Conservation (phyloP, 257 asterid genomes). For the Avicennia marina region DNA sequence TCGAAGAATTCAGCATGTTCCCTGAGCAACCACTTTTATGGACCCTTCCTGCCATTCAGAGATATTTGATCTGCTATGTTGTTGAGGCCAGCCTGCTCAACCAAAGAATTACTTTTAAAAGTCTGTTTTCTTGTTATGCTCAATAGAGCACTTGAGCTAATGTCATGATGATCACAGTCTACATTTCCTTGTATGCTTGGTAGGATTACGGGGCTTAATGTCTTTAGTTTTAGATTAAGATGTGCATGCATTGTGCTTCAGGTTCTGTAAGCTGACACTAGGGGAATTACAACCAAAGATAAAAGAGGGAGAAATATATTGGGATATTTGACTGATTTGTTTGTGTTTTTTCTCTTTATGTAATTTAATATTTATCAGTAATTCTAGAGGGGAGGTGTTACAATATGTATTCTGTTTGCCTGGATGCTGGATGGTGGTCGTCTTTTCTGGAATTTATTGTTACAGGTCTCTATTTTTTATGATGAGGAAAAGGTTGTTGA, state of each 20-base stretch:
- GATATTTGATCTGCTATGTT: constrained; percentile 14
- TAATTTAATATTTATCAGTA: no score
- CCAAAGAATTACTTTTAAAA: constrained; percentile 17
- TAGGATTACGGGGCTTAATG: constrained; percentile 37
- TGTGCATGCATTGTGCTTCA: constrained; percentile 28
- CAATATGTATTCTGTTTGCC: no score
- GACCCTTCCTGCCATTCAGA: constrained; percentile 12
- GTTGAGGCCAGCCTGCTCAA: constrained; percentile 7
- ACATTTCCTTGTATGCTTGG: constrained; percentile 33
- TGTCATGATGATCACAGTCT: constrained; percentile 24
- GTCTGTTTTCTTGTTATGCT: constrained; percentile 22
- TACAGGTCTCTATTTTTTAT: no score
- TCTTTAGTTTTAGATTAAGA: constrained; percentile 41
- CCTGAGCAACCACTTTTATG: background rate
- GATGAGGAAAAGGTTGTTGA: no score
- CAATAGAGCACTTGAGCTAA: constrained; percentile 22
- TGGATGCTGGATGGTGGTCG: no score
- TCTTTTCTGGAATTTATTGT: no score
- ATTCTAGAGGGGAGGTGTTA: no score
- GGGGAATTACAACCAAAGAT: constrained; percentile 16
- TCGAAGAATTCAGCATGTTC: no score
- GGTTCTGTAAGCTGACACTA: constrained; percentile 32
- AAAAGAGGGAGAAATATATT: constrained; percentile 11
- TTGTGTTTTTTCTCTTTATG: background rate
- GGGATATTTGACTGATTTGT: constrained; percentile 2